Evolutionary conservation across 331 rosid genomes (phyloP).

Genomic region (Spiraea crenata): DNA sequence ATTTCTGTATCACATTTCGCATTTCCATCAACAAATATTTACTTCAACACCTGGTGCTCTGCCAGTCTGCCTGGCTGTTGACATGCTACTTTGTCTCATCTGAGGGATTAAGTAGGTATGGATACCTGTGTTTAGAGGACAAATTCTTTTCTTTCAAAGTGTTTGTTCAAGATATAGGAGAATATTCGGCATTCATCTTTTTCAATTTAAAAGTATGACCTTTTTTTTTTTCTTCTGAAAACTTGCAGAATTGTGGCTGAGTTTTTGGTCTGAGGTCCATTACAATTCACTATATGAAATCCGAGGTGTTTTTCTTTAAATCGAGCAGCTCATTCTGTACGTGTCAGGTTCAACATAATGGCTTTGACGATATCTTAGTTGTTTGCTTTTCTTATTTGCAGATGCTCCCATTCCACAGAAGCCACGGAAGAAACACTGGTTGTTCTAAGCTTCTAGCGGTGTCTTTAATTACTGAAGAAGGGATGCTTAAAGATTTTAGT

Average conservation of each 20-base stretch:
- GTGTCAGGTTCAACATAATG: neutral
- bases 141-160: too few relatives aligned
- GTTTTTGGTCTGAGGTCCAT: conserved; percentile 99
- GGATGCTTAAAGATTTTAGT: conserved; percentile 3
- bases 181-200: neutral
- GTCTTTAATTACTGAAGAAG: conserved; percentile 11
- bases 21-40: too few relatives aligned
- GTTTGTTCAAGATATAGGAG: neutral
- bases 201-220: neutral
- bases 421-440: conserved; percentile 86
- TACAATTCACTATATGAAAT: conserved; percentile 77
- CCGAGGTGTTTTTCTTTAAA: conserved; percentile 45
- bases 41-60: too few relatives aligned
- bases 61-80: too few relatives aligned
- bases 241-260: conserved; percentile 89
- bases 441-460: conserved; percentile 60
- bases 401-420: conserved; percentile 58
- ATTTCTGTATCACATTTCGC: neutral
- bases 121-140: too few relatives aligned
- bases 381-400: conserved; percentile 31
- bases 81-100: too few relatives aligned
- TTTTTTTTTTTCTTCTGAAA: conserved; percentile 25
- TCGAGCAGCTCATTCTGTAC: neutral
- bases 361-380: conserved; percentile 21
- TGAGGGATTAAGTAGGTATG: too few relatives aligned